phyloP scores from a whole-genome alignment of 202 grass and related monocot species.

The Setaria italica region DNA sequence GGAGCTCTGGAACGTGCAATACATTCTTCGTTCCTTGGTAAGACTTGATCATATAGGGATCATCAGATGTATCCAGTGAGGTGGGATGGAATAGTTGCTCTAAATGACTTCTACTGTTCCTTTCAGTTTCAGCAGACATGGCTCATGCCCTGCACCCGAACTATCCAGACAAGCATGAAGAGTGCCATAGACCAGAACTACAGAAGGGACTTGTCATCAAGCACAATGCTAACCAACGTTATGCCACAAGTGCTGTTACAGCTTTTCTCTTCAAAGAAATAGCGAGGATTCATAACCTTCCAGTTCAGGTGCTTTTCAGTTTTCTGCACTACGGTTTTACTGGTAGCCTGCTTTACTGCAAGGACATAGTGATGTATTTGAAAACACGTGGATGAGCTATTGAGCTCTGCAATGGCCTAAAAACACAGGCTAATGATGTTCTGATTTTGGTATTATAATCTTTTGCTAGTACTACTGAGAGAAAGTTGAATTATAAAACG shows the following conservation, averaged over 20 bases:
- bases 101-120: constrained; percentile 35
- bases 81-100: neutral
- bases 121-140: constrained; percentile 91
- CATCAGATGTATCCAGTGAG: neutral
- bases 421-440: neutral
- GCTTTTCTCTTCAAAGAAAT: constrained; percentile 98
- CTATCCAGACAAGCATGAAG: constrained; percentile 92
- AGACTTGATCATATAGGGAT: neutral
- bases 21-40: constrained; percentile 96
- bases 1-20: constrained; percentile 85
- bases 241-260: constrained; percentile 93
- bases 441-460: neutral
- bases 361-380: neutral
- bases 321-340: constrained; percentile 4
- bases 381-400: neutral
- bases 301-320: constrained; percentile 67
- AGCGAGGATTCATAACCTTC: constrained; percentile 76
- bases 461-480: neutral
- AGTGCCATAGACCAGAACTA: constrained; percentile 80
- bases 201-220: constrained; percentile 95
- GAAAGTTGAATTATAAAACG: neutral
- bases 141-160: constrained; percentile 95
- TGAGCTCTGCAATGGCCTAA: neutral
- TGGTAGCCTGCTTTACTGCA: neutral
- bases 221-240: constrained; percentile 95